phyloP scores from a whole-genome alignment of 1,284 basidiomycete species.

The Ustilago sp. region DNA sequence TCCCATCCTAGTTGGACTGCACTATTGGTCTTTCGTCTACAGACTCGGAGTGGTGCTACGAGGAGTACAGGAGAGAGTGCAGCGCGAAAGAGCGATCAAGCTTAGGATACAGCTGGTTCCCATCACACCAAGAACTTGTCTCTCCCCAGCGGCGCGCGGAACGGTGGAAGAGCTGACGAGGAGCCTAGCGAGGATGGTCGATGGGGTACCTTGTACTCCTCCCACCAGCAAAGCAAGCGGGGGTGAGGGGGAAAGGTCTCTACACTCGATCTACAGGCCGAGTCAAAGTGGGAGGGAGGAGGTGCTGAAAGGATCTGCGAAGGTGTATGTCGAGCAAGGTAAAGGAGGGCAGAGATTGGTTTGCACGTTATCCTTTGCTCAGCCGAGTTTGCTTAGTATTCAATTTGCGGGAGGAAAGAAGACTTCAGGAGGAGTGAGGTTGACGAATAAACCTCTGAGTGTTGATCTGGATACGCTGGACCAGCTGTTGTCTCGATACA shows the following conservation, averaged over 20 bases:
- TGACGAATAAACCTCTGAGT: constrained; percentile 25
- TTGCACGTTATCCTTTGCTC: constrained; percentile 17
- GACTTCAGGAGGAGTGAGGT: background rate
- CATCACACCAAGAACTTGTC: background rate
- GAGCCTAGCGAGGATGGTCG: constrained; percentile 7
- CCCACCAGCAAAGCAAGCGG: background rate
- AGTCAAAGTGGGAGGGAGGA: background rate
- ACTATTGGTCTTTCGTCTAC: constrained; percentile 50
- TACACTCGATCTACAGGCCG: background rate
- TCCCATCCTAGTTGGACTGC: constrained; percentile 28
- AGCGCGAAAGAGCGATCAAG: background rate
- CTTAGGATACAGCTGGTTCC: constrained; percentile 19
- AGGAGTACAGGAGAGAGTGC: background rate
- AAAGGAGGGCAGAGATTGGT: constrained; percentile 2
- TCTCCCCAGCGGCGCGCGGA: background rate
- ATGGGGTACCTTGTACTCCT: background rate
- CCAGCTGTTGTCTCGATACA: constrained; percentile 10
- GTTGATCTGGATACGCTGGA: constrained; percentile 27
- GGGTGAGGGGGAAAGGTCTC: background rate
- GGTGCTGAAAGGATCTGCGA: constrained; percentile 16
- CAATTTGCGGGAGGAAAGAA: constrained; percentile 10
- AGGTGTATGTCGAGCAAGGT: constrained; percentile 4
- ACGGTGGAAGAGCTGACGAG: background rate
- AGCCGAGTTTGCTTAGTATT: constrained; percentile 33
- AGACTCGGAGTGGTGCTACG: constrained; percentile 12